These are phyloP conservation scores for Podaxis carcinomalis DNA, from an alignment of 768 basidiomycete species.

Conservation along the genomic window DNA sequence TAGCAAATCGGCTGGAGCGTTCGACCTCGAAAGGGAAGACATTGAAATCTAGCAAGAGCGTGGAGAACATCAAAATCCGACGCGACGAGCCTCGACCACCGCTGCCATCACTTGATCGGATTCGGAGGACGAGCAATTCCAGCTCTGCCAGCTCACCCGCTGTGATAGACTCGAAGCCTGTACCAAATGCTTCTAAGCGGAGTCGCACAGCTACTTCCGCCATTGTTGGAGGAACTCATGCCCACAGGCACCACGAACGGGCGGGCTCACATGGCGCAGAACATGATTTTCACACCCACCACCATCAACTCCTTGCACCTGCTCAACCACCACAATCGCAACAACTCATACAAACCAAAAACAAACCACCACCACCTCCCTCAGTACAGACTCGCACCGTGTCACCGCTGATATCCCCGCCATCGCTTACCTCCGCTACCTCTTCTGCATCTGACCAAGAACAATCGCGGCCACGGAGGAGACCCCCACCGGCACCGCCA, in stretches of 20 bases:
- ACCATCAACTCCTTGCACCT: constrained; percentile 13
- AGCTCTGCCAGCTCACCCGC: constrained; percentile 32
- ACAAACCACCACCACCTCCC: constrained; percentile 7
- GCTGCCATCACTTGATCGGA: constrained; percentile 28
- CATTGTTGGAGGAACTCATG: constrained; percentile 3
- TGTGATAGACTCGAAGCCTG: constrained; percentile 21
- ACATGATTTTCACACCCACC: background rate
- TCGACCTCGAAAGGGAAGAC: constrained; percentile 34
- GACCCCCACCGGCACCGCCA: constrained; percentile 60
- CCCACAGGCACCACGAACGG: constrained; percentile 2
- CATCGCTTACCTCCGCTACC: constrained; percentile 9
- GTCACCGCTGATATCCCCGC: constrained; percentile 3
- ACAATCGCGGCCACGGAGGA: constrained; percentile 25
- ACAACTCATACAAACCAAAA: constrained; percentile 13
- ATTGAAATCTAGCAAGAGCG: constrained; percentile 63
- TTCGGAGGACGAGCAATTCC: constrained; percentile 35
- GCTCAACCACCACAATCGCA: background rate
- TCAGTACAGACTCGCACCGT: constrained; percentile 2
- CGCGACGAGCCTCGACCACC: constrained; percentile 21
- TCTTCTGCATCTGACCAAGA: constrained; percentile 16
- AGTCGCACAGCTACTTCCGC: constrained; percentile 12
- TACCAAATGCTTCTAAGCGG: constrained; percentile 14
- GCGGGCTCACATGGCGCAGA: constrained; percentile 2
- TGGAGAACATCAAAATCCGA: constrained; percentile 46
- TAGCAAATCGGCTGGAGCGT: constrained; percentile 29